A percentile compares a stretch with the other conserved stretches of the same genome.
These are phyloP conservation scores for Tilletia horrida DNA, from an alignment of 1,284 basidiomycete genomes.

Conservation along the genomic window DNA sequence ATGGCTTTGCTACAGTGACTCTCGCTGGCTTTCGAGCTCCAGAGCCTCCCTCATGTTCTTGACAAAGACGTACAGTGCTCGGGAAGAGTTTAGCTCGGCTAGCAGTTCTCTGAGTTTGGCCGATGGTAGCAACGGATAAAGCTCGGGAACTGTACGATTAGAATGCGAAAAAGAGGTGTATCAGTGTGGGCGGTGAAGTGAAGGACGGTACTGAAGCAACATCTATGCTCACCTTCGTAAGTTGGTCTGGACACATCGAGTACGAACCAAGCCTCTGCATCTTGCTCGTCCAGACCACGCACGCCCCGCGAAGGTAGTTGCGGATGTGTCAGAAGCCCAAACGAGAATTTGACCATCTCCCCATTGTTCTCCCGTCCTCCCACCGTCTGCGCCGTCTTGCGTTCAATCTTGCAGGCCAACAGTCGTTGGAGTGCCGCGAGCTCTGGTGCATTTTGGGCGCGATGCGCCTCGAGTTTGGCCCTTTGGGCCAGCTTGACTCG, in stretches of 20 bases:
- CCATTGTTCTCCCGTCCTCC: conserved; percentile 22
- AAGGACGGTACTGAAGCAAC: too few species aligned
- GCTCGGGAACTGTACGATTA: conserved; percentile 16
- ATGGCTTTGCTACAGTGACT: neutral
- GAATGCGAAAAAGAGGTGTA: neutral
- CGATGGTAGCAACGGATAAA: conserved; percentile 16
- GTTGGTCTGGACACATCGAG: conserved; percentile 33
- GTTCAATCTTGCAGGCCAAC: conserved; percentile 14
- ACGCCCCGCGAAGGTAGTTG: neutral
- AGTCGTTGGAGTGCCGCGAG: conserved; percentile 11
- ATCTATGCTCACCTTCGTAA: conserved; percentile 25
- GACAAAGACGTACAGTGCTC: conserved; percentile 41
- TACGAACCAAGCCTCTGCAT: conserved; percentile 40
- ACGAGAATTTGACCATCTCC: conserved; percentile 44
- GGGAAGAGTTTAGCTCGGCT: conserved; percentile 31
- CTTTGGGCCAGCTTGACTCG: conserved; percentile 30
- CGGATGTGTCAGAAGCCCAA: conserved; percentile 33
- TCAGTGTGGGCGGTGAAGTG: too few species aligned
- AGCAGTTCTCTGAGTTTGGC: conserved; percentile 24
- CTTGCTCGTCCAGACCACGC: conserved; percentile 24
- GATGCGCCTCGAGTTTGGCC: conserved; percentile 28
- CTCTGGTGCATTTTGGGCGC: conserved; percentile 9
- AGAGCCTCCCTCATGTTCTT: conserved; percentile 39
- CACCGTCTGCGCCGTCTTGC: conserved; percentile 15
- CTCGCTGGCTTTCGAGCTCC: conserved; percentile 27